These are phyloP conservation scores for Avena eriantha DNA, from an alignment of 176 grass and related monocot species.

Conservation along the genomic window DNA sequence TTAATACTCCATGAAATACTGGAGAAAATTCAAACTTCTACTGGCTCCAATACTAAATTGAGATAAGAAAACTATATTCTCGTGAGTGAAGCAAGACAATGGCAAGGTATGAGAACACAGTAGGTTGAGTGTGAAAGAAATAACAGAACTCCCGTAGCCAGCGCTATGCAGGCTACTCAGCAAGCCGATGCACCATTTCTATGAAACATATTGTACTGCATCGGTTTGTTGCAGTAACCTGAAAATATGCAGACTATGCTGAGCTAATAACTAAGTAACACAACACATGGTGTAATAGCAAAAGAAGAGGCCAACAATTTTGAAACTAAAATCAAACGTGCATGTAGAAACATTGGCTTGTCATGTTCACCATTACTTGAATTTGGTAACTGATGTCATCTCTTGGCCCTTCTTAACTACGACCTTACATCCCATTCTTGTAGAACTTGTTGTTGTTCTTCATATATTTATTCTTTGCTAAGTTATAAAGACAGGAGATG, in stretches of 20 bases:
- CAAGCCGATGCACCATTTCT: not conserved
- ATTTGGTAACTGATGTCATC: not conserved
- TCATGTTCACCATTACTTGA: not conserved
- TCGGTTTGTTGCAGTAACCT: not conserved
- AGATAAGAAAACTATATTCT: not conserved
- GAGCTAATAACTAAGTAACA: not conserved
- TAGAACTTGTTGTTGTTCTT: not conserved
- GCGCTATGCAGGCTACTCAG: not conserved
- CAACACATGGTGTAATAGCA: not conserved
- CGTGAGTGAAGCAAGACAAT: not conserved
- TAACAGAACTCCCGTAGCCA: not conserved
- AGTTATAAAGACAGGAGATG: no score
- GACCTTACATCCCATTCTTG: not conserved
- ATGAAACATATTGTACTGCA: not conserved
- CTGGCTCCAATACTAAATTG: no score
- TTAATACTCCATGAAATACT: no score
- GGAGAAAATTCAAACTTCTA: no score
- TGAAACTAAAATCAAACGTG: not conserved
- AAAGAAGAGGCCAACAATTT: not conserved
- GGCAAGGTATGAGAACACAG: not conserved
- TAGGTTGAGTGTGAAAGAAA: not conserved
- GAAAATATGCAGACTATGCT: not conserved
- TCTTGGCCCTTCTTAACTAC: not conserved
- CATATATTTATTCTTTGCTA: not conserved
- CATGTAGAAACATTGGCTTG: not conserved